phyloP scores from a whole-genome alignment of 1,284 basidiomycete species.

The Fomitiporia mediterranea region DNA sequence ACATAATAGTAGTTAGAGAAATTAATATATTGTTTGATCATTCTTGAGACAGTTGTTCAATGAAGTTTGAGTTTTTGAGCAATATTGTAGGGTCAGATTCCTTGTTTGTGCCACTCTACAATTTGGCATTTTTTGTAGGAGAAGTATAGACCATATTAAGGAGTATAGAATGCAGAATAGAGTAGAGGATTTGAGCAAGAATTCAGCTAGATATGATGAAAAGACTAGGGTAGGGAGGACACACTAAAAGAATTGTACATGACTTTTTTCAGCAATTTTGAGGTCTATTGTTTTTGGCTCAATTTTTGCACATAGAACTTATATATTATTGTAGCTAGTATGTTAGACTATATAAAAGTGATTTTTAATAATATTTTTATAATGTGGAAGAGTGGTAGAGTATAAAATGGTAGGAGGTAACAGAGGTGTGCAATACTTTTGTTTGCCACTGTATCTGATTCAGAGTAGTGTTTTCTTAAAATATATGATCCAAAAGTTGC shows the following conservation, averaged over 20 bases:
- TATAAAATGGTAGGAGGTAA: background rate
- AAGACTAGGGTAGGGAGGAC: background rate
- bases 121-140: slow-evolving; percentile 15
- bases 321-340: background rate
- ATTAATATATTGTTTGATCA: background rate
- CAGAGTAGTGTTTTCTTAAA: no score
- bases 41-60: slow-evolving; percentile 5
- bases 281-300: background rate
- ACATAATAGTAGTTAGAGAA: slow-evolving; percentile 10
- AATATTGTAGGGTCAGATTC: background rate
- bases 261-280: no score
- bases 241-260: background rate
- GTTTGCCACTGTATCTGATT: background rate
- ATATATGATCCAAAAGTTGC: no score
- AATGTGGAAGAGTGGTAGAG: background rate
- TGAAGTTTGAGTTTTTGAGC: slow-evolving; percentile 1
- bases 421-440: slow-evolving; percentile 6
- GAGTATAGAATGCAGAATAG: background rate
- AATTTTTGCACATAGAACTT: background rate
- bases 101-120: slow-evolving; percentile 7
- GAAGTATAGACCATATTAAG: slow-evolving; percentile 12
- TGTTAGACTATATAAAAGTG: background rate
- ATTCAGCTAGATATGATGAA: background rate
- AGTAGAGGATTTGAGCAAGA: background rate
- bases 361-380: background rate